Evolutionary conservation across 164 flowering plant genomes (phyloP).

Genomic region (Liquidambar formosana): DNA sequence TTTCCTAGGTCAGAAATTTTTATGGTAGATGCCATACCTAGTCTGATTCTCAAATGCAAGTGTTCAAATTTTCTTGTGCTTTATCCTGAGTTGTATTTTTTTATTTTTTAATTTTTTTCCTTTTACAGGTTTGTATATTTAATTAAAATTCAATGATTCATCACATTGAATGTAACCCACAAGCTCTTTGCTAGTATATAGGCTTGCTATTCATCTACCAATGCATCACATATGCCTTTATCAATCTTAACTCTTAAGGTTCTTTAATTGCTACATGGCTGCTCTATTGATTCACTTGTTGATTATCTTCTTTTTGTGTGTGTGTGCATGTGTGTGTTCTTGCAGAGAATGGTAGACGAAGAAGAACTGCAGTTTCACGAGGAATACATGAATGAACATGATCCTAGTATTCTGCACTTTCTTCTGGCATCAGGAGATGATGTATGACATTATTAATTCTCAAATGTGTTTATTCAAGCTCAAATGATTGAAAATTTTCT

Average conservation of each 20-base stretch:
- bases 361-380: conserved; percentile 90
- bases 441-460: conserved; percentile 39
- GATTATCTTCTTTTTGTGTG: background rate
- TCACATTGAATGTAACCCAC: conserved; percentile 6
- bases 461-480: background rate
- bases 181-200: background rate
- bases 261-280: background rate
- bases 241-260: background rate
- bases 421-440: conserved; percentile 98
- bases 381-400: conserved; percentile 93
- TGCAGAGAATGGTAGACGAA: conserved; percentile 94
- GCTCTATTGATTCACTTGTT: background rate
- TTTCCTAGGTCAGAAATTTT: no score
- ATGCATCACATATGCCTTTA: background rate
- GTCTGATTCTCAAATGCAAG: background rate
- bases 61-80: background rate
- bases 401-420: conserved; percentile 97
- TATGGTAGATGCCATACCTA: no score
- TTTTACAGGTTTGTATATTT: background rate
- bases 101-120: no score
- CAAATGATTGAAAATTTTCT: conserved; percentile 4
- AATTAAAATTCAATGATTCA: background rate
- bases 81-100: background rate
- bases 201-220: background rate
- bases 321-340: conserved; percentile 2